Percentiles rank a stretch among this genome's conserved stretches.
phyloP scores from a whole-genome alignment of 306 rosid genomes.

The Hippophae rhamnoides region DNA sequence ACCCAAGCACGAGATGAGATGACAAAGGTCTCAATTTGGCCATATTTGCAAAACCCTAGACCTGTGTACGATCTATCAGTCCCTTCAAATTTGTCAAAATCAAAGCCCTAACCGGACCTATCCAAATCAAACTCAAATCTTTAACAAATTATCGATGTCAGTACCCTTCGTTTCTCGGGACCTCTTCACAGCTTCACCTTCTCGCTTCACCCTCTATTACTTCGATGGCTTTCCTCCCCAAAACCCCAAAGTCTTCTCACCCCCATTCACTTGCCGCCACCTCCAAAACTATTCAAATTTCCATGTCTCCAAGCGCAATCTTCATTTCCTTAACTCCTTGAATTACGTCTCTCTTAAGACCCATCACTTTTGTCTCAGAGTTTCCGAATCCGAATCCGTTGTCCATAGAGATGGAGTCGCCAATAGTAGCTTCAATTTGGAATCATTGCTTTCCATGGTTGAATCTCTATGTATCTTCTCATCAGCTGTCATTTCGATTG shows the following conservation, averaged over 20 bases:
- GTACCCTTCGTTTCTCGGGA: conserved; percentile 42
- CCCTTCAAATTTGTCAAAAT: conserved; percentile 2
- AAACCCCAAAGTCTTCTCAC: conserved; percentile 17
- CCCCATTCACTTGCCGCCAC: conserved; percentile 23
- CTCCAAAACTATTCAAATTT: conserved; percentile 14
- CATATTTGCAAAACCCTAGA: conserved; percentile 5
- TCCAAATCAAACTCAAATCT: neutral
- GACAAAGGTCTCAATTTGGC: neutral
- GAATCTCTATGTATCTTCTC: conserved; percentile 53
- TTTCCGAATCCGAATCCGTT: conserved; percentile 23
- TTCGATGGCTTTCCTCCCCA: conserved; percentile 12
- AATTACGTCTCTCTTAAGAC: conserved; percentile 11
- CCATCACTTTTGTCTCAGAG: conserved; percentile 19
- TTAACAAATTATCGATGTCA: conserved; percentile 1
- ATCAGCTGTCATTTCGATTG: conserved; percentile 32
- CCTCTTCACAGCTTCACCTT: conserved; percentile 8
- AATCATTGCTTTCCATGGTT: conserved; percentile 42
- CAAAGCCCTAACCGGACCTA: neutral
- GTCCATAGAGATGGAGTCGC: conserved; percentile 9
- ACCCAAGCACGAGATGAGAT: neutral
- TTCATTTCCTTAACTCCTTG: conserved; percentile 1
- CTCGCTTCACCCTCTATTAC: conserved; percentile 32
- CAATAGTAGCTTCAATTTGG: conserved; percentile 27
- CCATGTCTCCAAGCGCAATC: conserved; percentile 19
- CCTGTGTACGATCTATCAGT: neutral